A percentile compares a stretch with the other conserved stretches of the same genome.
Evolutionary conservation across 2,329 filamentous ascomycete species (phyloP).

Genomic region (Colletotrichum spinosum): DNA sequence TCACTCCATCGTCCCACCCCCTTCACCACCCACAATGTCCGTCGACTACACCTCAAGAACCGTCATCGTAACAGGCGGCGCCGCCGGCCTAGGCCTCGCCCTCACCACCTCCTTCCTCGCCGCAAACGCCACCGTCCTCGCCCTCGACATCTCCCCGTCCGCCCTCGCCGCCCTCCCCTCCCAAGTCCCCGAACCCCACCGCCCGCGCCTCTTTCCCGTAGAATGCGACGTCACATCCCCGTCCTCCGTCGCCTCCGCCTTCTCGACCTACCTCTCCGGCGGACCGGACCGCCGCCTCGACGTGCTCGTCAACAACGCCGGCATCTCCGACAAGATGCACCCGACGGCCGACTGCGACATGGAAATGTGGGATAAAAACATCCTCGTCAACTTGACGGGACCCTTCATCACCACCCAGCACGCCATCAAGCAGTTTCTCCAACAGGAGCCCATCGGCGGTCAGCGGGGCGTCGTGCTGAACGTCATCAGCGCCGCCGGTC

Average conservation of each 20-base stretch:
- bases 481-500: slow-evolving; percentile 24
- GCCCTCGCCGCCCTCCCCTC: slow-evolving; percentile 9
- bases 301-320: slow-evolving; percentile 70
- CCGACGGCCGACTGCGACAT: slow-evolving; percentile 60
- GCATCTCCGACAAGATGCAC: slow-evolving; percentile 67
- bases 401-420: slow-evolving; percentile 63
- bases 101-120: slow-evolving; percentile 18
- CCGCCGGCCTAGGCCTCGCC: slow-evolving; percentile 13
- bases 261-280: background rate
- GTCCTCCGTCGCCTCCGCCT: slow-evolving; percentile 1
- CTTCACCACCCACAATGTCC: slow-evolving; percentile 8
- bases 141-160: slow-evolving; percentile 19
- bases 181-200: slow-evolving; percentile 4
- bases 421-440: slow-evolving; percentile 60
- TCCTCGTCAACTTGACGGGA: slow-evolving; percentile 68
- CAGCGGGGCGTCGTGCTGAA: slow-evolving; percentile 40
- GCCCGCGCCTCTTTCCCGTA: background rate
- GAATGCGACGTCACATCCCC: slow-evolving; percentile 10
- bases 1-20: no score
- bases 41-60: slow-evolving; percentile 30
- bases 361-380: slow-evolving; percentile 63
- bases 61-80: slow-evolving; percentile 26
- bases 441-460: slow-evolving; percentile 45
- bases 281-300: slow-evolving; percentile 49
- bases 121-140: slow-evolving; percentile 22